These are phyloP conservation scores for Salvia rosmarinus DNA, from an alignment of 257 asterid genomes.

Conservation along the genomic window DNA sequence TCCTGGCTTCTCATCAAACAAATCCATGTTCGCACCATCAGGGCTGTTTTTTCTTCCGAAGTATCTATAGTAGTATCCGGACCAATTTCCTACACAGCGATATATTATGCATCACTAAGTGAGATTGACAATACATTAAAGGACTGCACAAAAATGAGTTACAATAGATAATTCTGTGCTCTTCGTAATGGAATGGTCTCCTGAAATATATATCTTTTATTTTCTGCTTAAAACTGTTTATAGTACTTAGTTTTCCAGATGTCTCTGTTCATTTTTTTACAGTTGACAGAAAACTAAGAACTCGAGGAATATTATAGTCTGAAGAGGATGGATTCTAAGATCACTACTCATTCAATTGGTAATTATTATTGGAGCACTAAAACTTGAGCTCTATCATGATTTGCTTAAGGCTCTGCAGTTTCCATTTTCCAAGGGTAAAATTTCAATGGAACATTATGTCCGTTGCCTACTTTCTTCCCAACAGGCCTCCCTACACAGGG, in stretches of 20 bases:
- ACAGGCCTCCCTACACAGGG: too few species aligned
- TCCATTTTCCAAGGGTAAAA: too few species aligned
- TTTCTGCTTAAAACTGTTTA: too few species aligned
- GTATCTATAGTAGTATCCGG: constrained; percentile 44
- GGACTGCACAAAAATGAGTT: neutral
- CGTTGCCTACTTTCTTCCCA: too few species aligned
- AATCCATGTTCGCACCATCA: constrained; percentile 32
- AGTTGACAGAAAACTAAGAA: too few species aligned
- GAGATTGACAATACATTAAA: constrained; percentile 1
- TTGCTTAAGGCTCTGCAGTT: too few species aligned
- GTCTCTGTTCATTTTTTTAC: too few species aligned
- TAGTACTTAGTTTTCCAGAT: too few species aligned
- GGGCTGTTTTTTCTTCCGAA: constrained; percentile 42
- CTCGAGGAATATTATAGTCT: neutral
- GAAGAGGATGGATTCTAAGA: constrained; percentile 11
- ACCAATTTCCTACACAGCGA: constrained; percentile 50
- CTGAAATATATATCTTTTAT: neutral
- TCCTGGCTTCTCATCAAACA: constrained; percentile 51
- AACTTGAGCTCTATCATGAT: too few species aligned
- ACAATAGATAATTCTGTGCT: constrained; percentile 6
- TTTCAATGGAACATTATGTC: too few species aligned
- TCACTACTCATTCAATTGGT: too few species aligned
- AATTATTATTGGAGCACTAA: too few species aligned
- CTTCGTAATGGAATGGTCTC: neutral
- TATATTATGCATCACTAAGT: constrained; percentile 17